These are phyloP conservation scores for Daldinia grandis DNA, from an alignment of 495 filamentous ascomycete genomes.

Conservation along the genomic window DNA sequence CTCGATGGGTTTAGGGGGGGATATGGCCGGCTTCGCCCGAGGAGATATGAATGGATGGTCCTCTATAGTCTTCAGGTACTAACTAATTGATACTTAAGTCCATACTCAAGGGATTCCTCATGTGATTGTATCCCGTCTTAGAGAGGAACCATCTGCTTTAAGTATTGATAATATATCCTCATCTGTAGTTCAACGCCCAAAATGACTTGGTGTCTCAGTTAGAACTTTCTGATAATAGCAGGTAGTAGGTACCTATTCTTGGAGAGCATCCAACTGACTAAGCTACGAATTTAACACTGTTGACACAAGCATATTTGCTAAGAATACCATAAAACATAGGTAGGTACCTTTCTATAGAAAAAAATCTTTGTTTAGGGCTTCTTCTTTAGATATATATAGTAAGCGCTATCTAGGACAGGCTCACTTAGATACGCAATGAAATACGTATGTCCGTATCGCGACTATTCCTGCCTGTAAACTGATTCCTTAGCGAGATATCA, in stretches of 20 bases:
- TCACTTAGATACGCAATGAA: background rate
- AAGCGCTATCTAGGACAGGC: background rate
- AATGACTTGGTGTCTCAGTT: too few relatives aligned
- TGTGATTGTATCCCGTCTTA: background rate
- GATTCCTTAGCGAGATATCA: background rate
- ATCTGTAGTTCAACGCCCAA: too few relatives aligned
- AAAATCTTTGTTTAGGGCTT: background rate
- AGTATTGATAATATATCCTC: too few relatives aligned
- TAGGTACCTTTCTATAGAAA: too few relatives aligned
- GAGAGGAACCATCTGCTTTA: too few relatives aligned
- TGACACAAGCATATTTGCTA: background rate
- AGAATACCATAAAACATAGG: background rate
- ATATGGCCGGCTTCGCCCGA: background rate
- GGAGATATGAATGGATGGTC: background rate
- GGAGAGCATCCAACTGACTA: too few relatives aligned
- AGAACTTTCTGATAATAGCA: too few relatives aligned
- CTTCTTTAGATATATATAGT: too few relatives aligned
- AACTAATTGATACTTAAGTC: background rate
- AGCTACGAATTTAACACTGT: too few relatives aligned
- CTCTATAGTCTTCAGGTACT: background rate
- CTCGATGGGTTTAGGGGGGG: background rate
- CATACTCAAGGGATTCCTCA: background rate
- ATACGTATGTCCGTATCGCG: background rate
- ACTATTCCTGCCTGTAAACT: background rate
- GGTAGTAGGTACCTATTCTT: too few relatives aligned